Percentiles rank a stretch among this genome's conserved stretches.
These are phyloP conservation scores for Juglanconis sp. DNA, from an alignment of 2,329 filamentous ascomycete species.

Conservation along the genomic window DNA sequence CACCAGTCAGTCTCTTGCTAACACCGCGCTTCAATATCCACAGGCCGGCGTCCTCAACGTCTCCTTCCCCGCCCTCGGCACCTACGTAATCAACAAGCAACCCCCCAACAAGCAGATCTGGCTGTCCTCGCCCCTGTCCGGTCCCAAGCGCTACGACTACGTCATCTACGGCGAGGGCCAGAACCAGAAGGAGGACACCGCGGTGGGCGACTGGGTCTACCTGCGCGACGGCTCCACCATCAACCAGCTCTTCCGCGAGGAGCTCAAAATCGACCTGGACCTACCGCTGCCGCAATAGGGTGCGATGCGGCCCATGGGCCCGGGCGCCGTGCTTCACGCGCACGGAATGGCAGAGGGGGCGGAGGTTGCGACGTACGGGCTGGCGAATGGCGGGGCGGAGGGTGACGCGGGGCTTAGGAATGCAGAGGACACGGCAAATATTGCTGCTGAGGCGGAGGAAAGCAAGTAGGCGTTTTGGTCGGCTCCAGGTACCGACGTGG, in stretches of 20 bases:
- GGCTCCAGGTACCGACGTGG: too few species aligned
- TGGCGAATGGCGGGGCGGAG: too few species aligned
- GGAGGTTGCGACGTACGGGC: too few species aligned
- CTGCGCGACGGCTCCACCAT: conserved; percentile 76
- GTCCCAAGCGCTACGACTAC: conserved; percentile 93
- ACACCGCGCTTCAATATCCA: conserved; percentile 4
- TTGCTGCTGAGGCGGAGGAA: too few species aligned
- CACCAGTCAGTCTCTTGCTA: conserved; percentile 5
- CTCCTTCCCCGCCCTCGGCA: conserved; percentile 65
- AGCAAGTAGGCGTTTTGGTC: too few species aligned
- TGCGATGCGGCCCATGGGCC: not conserved
- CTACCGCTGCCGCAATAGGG: conserved; percentile 21
- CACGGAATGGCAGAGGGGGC: too few species aligned
- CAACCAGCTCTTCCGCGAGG: conserved; percentile 67
- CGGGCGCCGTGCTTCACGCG: not conserved
- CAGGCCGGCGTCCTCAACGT: conserved; percentile 86
- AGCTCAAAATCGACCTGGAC: conserved; percentile 66
- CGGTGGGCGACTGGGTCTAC: conserved; percentile 79
- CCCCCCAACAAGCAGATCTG: conserved; percentile 97
- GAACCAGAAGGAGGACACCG: conserved; percentile 75
- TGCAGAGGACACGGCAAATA: too few species aligned
- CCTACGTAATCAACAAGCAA: conserved; percentile 97
- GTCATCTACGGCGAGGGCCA: conserved; percentile 70
- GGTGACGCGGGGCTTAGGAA: too few species aligned
- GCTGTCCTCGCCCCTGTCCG: conserved; percentile 86